These are phyloP conservation scores for Lodderomyces elongisporus DNA, from an alignment of 1,139 yeast species.

Conservation along the genomic window DNA sequence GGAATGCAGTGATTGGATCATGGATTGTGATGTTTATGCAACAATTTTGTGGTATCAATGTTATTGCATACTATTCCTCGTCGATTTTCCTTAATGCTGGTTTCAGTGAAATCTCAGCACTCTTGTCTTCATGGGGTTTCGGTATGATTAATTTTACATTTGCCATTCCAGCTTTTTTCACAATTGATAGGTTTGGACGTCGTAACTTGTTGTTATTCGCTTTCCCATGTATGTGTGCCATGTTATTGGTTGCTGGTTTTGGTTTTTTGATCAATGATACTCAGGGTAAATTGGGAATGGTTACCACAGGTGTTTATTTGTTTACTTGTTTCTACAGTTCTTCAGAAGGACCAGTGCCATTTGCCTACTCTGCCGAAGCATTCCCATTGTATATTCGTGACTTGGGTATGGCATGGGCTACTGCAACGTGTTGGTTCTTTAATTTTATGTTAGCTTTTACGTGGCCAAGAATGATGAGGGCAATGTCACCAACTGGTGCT, in stretches of 20 bases:
- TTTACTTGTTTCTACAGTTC: conserved; percentile 73
- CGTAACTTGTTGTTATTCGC: conserved; percentile 64
- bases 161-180: conserved; percentile 79
- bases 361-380: conserved; percentile 80
- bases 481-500: conserved; percentile 76
- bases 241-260: conserved; percentile 67
- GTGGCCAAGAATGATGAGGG: conserved; percentile 63
- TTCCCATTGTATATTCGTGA: conserved; percentile 84
- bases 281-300: conserved; percentile 38
- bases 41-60: conserved; percentile 89
- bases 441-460: conserved; percentile 72
- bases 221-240: conserved; percentile 69
- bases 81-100: conserved; percentile 68
- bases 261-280: conserved; percentile 58
- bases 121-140: conserved; percentile 81
- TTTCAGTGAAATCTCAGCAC: conserved; percentile 54
- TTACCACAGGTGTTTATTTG: conserved; percentile 72
- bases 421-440: conserved; percentile 84
- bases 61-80: conserved; percentile 77
- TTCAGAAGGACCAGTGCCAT: conserved; percentile 90
- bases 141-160: conserved; percentile 78
- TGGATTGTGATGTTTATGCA: conserved; percentile 87
- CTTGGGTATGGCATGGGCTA: conserved; percentile 79
- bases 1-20: conserved; percentile 78
- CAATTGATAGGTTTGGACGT: conserved; percentile 78